Percentiles rank a stretch among this genome's conserved stretches.
These are phyloP conservation scores for Lotus japonicus DNA, from an alignment of 306 rosid species.

Conservation along the genomic window DNA sequence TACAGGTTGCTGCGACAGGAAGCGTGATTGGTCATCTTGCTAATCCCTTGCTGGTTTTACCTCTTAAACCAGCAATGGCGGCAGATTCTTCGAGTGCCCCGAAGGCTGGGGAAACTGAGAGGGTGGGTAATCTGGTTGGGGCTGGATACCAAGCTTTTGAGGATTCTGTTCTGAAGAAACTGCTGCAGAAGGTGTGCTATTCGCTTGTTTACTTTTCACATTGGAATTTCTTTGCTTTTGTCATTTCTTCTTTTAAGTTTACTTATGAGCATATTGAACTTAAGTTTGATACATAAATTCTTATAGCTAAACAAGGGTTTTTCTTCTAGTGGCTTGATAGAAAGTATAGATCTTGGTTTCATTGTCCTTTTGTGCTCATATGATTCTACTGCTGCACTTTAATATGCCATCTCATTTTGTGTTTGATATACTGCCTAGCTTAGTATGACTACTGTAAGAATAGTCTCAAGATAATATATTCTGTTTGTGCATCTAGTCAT, in stretches of 20 bases:
- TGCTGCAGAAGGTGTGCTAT: conserved; percentile 61
- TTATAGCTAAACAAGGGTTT: not conserved
- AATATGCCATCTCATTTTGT: no score
- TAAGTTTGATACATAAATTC: not conserved
- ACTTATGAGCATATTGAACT: not conserved
- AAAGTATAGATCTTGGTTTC: no score
- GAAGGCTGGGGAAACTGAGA: conserved; percentile 39
- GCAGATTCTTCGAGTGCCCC: conserved; percentile 38
- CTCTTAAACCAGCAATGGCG: conserved; percentile 52
- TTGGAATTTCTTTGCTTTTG: not conserved
- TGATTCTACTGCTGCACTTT: no score
- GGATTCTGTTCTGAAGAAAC: conserved; percentile 71
- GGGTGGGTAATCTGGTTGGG: conserved; percentile 52
- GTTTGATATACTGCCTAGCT: no score
- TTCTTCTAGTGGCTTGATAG: no score
- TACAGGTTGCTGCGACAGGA: conserved; percentile 64
- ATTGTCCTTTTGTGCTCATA: no score
- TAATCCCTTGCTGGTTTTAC: conserved; percentile 74
- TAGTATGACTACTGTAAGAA: no score
- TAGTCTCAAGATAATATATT: no score
- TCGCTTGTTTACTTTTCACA: not conserved
- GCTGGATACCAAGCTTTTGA: conserved; percentile 75
- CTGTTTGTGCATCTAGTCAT: no score
- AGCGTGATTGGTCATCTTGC: conserved; percentile 61
- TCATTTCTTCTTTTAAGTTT: not conserved